A percentile compares a stretch with the other conserved stretches of the same genome.
Evolutionary conservation across 768 basidiomycete genomes (phyloP).

Genomic region (Rhizopogon vulgaris): DNA sequence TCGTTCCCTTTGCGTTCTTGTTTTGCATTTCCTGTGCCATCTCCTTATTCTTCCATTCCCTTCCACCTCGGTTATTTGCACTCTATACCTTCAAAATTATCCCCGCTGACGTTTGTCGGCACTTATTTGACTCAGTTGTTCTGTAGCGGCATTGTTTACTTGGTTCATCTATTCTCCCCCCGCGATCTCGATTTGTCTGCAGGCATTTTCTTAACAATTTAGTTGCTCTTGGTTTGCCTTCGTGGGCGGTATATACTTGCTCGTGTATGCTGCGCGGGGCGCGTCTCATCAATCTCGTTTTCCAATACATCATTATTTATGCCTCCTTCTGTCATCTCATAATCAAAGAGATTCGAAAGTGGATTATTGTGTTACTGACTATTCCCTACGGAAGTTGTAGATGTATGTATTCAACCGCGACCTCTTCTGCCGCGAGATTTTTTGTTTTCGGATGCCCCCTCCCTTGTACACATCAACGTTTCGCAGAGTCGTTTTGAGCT

Average conservation of each 20-base stretch:
- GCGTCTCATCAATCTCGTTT: conserved; percentile 19
- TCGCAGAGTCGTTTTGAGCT: too few species aligned
- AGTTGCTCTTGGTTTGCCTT: conserved; percentile 12
- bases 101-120: conserved; percentile 19
- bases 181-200: conserved; percentile 8
- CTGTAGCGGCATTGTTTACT: conserved; percentile 1
- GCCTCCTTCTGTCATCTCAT: neutral
- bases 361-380: too few species aligned
- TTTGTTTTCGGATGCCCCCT: too few species aligned
- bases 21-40: conserved; percentile 15
- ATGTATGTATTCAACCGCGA: too few species aligned
- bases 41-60: conserved; percentile 12
- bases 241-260: conserved; percentile 22
- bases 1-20: conserved; percentile 10
- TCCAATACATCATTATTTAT: conserved; percentile 20
- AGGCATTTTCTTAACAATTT: conserved; percentile 23
- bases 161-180: conserved; percentile 1
- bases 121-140: conserved; percentile 19
- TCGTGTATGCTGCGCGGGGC: conserved; percentile 26
- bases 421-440: too few species aligned
- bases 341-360: too few species aligned
- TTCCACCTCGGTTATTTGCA: conserved; percentile 20
- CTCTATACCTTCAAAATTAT: conserved; percentile 24
- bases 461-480: too few species aligned
- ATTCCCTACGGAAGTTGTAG: too few species aligned